Evolutionary conservation across 306 rosid species (phyloP), one percentile per base, ranked within the genome.

Genomic region (Nissolia schottii): DNA sequence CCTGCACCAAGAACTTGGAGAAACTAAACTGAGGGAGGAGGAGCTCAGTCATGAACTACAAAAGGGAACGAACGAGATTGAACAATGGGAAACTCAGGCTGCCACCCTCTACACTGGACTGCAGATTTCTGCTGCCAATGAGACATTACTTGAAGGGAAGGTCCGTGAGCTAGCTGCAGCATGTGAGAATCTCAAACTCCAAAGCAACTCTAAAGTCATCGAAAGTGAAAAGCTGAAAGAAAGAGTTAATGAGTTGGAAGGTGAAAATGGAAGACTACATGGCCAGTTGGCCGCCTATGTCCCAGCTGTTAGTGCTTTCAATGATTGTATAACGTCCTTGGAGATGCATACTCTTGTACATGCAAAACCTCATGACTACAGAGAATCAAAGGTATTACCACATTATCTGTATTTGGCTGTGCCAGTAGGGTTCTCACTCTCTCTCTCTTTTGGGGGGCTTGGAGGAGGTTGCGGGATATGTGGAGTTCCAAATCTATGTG

Each of bases 111-210:
- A 84, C 77, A 61, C 75, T 12, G 81, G 81, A 81, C 79, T 85
- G 76, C 92, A 88, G 73, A 71, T 58, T 19, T 86, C 92, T 60
- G n/a, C 82, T 34, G 83, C 88, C 60, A 77, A 74, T n/a, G 92
- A 87, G 82, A 80, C 86, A 63, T 49, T 95, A 72, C 84, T 88
- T 53, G 86, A 85, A 82, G 97, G 77, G 68, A 95, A 90, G 87
- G 81, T 89, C 37, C 67, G 2, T 32, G 99, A 91, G 79, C 83
- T 91, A 60, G 72, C 73, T 14, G 83, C 81, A 67, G 78, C 77
- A 38, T 82, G 81, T 68, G 75, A 64, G 67, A 77, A 73, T 70
- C 92, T 89, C 38, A 90, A 91, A 80, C 72, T 24, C 53, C 64
- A 77, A 87, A 78, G 86, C 77, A 67, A 64, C 71, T 84, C 76